A percentile compares a stretch with the other conserved stretches of the same genome.
Conservation (phyloP, 2,329 filamentous ascomycete genomes). For the Leptosphaerulina australis region DNA sequence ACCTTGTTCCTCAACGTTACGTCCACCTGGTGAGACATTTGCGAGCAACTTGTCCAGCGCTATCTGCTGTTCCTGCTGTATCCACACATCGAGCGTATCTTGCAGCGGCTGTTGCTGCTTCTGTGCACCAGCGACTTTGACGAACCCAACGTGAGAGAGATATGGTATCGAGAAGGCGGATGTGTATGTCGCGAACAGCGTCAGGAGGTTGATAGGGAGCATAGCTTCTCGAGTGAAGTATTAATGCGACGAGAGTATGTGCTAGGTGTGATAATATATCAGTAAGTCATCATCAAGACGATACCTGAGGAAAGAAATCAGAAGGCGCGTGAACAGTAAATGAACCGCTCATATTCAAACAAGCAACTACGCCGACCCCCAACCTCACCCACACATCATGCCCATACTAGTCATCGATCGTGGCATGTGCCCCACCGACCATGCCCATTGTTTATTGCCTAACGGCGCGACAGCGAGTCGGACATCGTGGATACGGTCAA, state of each 20-base stretch:
- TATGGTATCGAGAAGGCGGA: constrained; percentile 42
- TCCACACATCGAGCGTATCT: constrained; percentile 44
- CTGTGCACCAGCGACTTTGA: constrained; percentile 24
- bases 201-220: constrained; percentile 20
- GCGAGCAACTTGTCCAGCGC: constrained; percentile 49
- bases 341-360: constrained; percentile 1
- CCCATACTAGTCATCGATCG: constrained; percentile 8
- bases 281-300: background rate
- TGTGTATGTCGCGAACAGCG: constrained; percentile 25
- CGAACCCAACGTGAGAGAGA: constrained; percentile 25
- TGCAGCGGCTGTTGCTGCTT: constrained; percentile 37
- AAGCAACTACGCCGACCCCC: constrained; percentile 14
- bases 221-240: background rate
- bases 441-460: constrained; percentile 13
- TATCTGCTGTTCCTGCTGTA: constrained; percentile 45
- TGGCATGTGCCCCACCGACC: constrained; percentile 16
- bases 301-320: background rate
- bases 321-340: background rate
- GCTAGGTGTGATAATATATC: background rate
- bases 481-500: constrained; percentile 14
- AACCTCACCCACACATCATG: constrained; percentile 7
- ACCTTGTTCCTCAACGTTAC: constrained; percentile 41
- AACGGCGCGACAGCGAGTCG: constrained; percentile 13
- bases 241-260: background rate
- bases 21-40: constrained; percentile 52